phyloP scores from a whole-genome alignment of 805 yeast genomes.

The Yamadazyma nakazawae region DNA sequence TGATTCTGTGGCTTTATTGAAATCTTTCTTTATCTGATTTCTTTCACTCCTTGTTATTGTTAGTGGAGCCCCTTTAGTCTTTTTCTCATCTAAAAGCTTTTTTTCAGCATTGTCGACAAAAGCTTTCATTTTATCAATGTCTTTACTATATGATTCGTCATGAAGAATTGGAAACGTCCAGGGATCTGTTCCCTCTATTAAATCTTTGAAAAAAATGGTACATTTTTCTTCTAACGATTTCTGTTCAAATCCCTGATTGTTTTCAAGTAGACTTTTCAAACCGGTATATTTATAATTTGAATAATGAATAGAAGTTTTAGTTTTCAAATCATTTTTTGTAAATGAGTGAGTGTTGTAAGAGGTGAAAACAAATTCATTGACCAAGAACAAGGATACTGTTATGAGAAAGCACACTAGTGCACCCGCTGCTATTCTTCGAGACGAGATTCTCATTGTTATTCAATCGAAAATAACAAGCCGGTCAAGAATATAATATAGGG shows the following conservation, averaged over 20 bases:
- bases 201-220: conserved; percentile 21
- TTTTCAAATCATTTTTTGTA: conserved; percentile 13
- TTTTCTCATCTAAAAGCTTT: background rate
- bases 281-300: conserved; percentile 21
- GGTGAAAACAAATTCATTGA: conserved; percentile 1
- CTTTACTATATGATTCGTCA: conserved; percentile 10
- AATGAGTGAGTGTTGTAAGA: conserved; percentile 5
- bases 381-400: background rate
- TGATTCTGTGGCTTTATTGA: conserved; percentile 12
- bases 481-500: background rate
- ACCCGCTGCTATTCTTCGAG: background rate
- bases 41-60: conserved; percentile 13
- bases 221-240: conserved; percentile 23
- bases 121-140: conserved; percentile 13
- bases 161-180: conserved; percentile 19
- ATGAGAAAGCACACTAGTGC: background rate
- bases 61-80: background rate
- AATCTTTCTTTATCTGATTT: conserved; percentile 17
- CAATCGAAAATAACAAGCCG: background rate
- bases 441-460: background rate
- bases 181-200: conserved; percentile 17
- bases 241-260: conserved; percentile 7
- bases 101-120: conserved; percentile 7
- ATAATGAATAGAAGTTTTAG: conserved; percentile 20
- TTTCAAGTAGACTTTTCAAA: conserved; percentile 16